phyloP scores from a whole-genome alignment of 2,329 filamentous ascomycete species.

The Stagonosporopsis tanaceti region DNA sequence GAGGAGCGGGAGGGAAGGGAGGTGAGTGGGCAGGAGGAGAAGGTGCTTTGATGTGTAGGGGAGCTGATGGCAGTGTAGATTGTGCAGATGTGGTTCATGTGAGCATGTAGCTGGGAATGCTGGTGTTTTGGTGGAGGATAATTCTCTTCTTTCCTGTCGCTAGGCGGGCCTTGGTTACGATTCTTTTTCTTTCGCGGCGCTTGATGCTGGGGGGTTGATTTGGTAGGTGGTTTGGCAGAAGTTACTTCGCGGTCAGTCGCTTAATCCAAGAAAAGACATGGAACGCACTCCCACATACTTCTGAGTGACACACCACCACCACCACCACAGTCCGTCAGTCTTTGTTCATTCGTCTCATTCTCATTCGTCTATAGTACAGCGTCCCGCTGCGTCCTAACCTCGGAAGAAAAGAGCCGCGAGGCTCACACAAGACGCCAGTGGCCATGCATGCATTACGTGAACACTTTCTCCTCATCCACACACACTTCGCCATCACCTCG shows the following conservation, averaged over 20 bases:
- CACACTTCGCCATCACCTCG: too few species aligned
- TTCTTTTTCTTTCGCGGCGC: neutral
- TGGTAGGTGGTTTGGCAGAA: neutral
- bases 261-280: neutral
- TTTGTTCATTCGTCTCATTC: conserved; percentile 9
- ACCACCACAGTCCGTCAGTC: neutral
- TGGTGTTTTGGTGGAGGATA: neutral
- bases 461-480: conserved; percentile 1
- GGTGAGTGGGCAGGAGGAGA: neutral
- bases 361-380: conserved; percentile 14
- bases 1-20: too few species aligned
- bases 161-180: neutral
- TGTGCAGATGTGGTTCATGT: conserved; percentile 3
- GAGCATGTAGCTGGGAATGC: neutral
- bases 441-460: conserved; percentile 13
- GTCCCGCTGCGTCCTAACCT: conserved; percentile 1
- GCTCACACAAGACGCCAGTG: conserved; percentile 11
- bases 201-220: neutral
- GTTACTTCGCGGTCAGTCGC: neutral
- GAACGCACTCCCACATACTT: neutral
- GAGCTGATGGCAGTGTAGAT: neutral
- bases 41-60: neutral
- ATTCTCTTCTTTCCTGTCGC: neutral
- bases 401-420: conserved; percentile 7
- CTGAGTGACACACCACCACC: neutral